Base-by-base conservation (phyloP, 2,329 filamentous ascomycete genomes). In the Talaromyces pinophilus region DNA sequence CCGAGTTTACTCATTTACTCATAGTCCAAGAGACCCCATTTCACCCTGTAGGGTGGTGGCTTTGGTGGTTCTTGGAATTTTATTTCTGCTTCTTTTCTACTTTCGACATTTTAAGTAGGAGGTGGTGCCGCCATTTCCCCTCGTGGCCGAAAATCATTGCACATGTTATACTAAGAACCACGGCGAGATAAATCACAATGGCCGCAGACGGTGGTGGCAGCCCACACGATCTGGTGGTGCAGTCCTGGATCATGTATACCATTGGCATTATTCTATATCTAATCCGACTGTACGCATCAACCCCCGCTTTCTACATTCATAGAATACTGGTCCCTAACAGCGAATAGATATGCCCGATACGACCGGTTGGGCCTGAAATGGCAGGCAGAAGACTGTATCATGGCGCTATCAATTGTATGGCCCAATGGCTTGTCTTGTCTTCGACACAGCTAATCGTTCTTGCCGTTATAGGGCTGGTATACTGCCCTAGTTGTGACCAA, bases 201-300 rank as follows among this genome's bases (percentile, higher is more conserved):
- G 60, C 60, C 22, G 38, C 17, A 30, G 65, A 67, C n/a, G 65
- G 65, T 33, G 65, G 65, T 30, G 65, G 65, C 7, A 59, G 28
- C 35, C 35, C 62, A 7, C 55, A 62, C 38, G 44, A 61, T 5
- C 55, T 67, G 17, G 44, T 50, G 11, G 40, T 67, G 28, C 65
- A 67, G 57, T 64, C 65, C 40, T 67, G 65, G 65, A 52, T 67
- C 13, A 67, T 67, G 65, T 67, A 67, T 35, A 25, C 54, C 46
- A 67, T 67, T 46, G 65, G 35, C 0, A 60, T 64, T 5, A 17
- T 22, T 3, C 10, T 67, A 28, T 67, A 57, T 13, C 40, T 67
- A 6, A 30, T 64, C n/a, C 61, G 65, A 61, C 8, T 67, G 65
- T 67, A 48, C 2, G 57, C 33, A 35, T 25, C 44, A 30, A 5